These are phyloP conservation scores for Alternaria dauci DNA, from an alignment of 2,329 filamentous ascomycete genomes.

Conservation along the genomic window DNA sequence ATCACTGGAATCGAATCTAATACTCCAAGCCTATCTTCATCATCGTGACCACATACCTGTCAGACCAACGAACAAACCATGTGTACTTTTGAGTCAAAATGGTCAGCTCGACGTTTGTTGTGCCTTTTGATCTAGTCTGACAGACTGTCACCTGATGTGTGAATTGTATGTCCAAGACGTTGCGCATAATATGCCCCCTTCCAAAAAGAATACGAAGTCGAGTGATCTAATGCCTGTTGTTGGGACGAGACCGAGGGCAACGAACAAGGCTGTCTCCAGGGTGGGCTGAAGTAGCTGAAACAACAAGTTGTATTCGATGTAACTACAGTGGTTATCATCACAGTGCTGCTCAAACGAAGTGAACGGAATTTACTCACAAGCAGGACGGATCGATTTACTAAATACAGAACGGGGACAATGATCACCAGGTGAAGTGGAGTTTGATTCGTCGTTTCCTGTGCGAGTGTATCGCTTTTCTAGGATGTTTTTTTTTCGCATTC, in stretches of 20 bases:
- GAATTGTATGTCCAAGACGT: background rate
- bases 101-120: background rate
- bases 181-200: background rate
- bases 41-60: background rate
- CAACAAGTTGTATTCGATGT: background rate
- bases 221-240: background rate
- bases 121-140: background rate
- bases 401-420: background rate
- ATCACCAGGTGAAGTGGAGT: background rate
- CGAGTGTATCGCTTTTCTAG: conserved; percentile 32
- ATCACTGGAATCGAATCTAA: background rate
- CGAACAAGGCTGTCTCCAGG: background rate
- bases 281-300: background rate
- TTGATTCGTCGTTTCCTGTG: conserved; percentile 18
- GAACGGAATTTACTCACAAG: conserved; percentile 1
- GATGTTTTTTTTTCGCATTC: conserved; percentile 37
- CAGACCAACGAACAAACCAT: background rate
- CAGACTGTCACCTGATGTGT: background rate
- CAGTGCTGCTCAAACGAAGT: background rate
- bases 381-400: background rate
- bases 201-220: background rate
- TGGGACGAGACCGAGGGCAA: background rate
- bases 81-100: background rate
- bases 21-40: background rate
- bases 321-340: background rate